These are phyloP conservation scores for Fusarium falciforme DNA, from an alignment of 2,329 filamentous ascomycete species.

Conservation along the genomic window DNA sequence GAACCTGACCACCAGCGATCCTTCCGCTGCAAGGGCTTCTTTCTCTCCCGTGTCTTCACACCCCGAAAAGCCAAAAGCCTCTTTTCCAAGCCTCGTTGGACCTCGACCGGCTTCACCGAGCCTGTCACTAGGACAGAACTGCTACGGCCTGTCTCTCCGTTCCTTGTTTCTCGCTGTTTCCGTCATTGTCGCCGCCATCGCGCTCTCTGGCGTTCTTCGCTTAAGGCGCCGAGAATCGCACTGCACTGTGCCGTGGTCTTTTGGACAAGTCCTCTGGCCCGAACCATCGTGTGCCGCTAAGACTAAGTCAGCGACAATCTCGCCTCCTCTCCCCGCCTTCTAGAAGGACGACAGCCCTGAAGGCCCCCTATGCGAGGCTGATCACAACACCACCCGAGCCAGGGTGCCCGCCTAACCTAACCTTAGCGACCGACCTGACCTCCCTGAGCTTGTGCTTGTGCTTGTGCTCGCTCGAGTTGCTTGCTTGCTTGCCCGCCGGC, in stretches of 20 bases:
- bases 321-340: slow-evolving; percentile 39
- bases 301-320: slow-evolving; percentile 28
- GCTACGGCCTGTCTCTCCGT: not conserved
- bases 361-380: slow-evolving; percentile 46
- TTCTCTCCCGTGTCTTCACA: not conserved
- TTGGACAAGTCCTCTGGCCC: slow-evolving; percentile 14
- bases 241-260: not conserved
- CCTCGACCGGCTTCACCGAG: slow-evolving; percentile 28
- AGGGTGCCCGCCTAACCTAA: slow-evolving; percentile 41
- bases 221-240: not conserved
- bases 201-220: not conserved
- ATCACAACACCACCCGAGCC: slow-evolving; percentile 40
- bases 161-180: slow-evolving; percentile 10
- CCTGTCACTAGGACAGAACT: slow-evolving; percentile 6
- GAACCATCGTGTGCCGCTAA: slow-evolving; percentile 22
- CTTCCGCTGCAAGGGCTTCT: slow-evolving; percentile 7
- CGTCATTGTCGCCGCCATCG: slow-evolving; percentile 17
- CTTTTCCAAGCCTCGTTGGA: slow-evolving; percentile 12
- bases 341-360: slow-evolving; percentile 39
- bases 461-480: not conserved
- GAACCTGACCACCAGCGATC: slow-evolving; percentile 15
- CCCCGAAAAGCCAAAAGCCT: slow-evolving; percentile 19
- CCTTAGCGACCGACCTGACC: slow-evolving; percentile 22
- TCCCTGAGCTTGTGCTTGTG: slow-evolving; percentile 8
- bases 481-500: not conserved